Evolutionary conservation across 768 basidiomycete species (phyloP), one percentile per base, ranked within the genome.

Genomic region (Termitomyces sp.): DNA sequence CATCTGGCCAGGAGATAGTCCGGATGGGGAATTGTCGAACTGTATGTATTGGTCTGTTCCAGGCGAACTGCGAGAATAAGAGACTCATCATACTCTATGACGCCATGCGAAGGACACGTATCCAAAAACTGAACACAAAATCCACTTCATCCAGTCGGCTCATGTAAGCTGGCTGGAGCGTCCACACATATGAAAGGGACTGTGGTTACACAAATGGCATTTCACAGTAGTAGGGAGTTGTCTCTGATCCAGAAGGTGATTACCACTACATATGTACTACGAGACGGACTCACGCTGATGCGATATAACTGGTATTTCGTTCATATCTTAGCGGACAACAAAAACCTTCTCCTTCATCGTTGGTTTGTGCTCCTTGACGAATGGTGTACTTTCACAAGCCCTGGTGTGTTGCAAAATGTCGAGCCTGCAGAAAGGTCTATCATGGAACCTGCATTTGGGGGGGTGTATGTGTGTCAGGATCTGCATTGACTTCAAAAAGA

Each of bases 381-480:
- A 97, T 76, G 1, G 94, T 96, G 64, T 83, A 94, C 19, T 77
- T 79, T 90, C 91, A 95, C 0, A 94, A 70, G 0, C 95, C 95
- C 1, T 75, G 57, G 64, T 98, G 95, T 41, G 69, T 51, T 1
- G 81, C 88, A 1, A 90, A n/a, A 46, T 3, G 71, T 67, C 37
- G 78, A 72, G 5, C 86, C 87, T 1, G 79, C 79, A 0, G 71
- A 69, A 30, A 81, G 65, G 53, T 86, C 76, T 43, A 90, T 68
- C 11, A 97, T 85, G 3, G 79, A 76, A 0, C 94, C 94, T 2
- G 83, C 85, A 0, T 79, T 80, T 0, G 86, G 79, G 0, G 76
- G 70, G 21, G 95, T 77, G 63, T 98, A 98, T 35, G 88, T 97
- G 52, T 3, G n/a, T 34, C 14, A 3, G 17, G 17, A 51, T 52